These are phyloP conservation scores for Periglandula ipomoeae DNA, from an alignment of 2,329 filamentous ascomycete genomes.

Conservation along the genomic window DNA sequence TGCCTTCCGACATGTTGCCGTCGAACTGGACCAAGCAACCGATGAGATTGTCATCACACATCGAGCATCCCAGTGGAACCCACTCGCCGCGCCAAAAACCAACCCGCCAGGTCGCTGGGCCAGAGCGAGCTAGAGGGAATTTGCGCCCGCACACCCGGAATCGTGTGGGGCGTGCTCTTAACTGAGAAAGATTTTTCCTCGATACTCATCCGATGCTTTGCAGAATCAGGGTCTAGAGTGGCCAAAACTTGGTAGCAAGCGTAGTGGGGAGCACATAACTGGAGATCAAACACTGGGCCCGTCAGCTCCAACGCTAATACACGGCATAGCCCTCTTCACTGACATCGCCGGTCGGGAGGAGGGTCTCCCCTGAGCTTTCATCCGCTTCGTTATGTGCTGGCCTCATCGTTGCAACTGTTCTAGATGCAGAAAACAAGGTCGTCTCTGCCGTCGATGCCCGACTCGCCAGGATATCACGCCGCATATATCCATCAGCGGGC, in stretches of 20 bases:
- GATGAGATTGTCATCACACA: too few species aligned
- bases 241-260: background rate
- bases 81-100: too few species aligned
- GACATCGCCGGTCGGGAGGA: too few species aligned
- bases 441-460: background rate
- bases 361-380: background rate
- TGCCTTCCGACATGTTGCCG: too few species aligned
- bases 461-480: background rate
- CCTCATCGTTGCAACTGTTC: too few species aligned
- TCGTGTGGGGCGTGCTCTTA: constrained; percentile 1
- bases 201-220: background rate
- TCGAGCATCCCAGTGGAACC: too few species aligned
- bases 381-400: background rate
- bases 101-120: background rate
- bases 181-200: background rate
- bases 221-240: constrained; percentile 1
- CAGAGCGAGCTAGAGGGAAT: background rate
- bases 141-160: background rate
- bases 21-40: too few species aligned
- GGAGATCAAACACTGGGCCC: background rate
- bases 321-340: too few species aligned
- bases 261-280: background rate
- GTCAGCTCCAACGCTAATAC: background rate
- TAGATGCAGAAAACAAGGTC: background rate
- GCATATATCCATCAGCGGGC: too few species aligned